Evolutionary conservation across 257 asterid species (phyloP), one percentile per base, ranked within the genome.

Genomic region (Salvia hispanica): DNA sequence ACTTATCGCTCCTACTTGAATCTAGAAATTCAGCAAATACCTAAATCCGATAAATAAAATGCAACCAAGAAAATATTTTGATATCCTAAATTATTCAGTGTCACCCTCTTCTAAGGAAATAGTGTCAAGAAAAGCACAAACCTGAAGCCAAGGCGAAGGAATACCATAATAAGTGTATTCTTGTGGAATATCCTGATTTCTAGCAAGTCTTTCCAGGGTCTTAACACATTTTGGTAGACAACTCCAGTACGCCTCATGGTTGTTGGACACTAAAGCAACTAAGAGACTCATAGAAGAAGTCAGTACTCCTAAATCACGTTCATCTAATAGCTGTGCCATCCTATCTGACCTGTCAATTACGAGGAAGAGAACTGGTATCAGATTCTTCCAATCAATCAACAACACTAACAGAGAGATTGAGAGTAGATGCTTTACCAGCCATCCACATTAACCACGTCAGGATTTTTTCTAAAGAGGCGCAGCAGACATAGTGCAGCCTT

Each of bases 91-190:
- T 47, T 45, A 47, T 14, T 11, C 6, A 13, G 63, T 28, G 67
- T 37, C 71, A 44, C 64, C 67, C 56, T 21, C 47, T 45, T 53
- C 37, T 51, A 7, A 10, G 50, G 57, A 51, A 68, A 46, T 34
- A 45, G 69, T 68, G 54, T 42, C 59, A 34, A 51, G 76, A 58
- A 50, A 58, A 69, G 73, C 58, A 77, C 82, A 79, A 54, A 93
- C 99, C 97, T 94, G 99, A 80, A 94, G 97, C 99, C 99, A 95
- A 42, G 99, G 99, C 71, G 99, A 95, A 71, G 99, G 99, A 74
- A 95, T 91, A 64, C 98, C 99, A 83, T 95, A 89, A 55, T 91
- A 95, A 70, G 96, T 91, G 83, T 94, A 94, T 76, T 94, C 99
- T 82, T 91, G 98, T 53, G 98, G 99, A 76, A 95, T 72, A 70